Base-by-base conservation (phyloP, 1,139 yeast species). In the Suhomyces bolitotheri region DNA sequence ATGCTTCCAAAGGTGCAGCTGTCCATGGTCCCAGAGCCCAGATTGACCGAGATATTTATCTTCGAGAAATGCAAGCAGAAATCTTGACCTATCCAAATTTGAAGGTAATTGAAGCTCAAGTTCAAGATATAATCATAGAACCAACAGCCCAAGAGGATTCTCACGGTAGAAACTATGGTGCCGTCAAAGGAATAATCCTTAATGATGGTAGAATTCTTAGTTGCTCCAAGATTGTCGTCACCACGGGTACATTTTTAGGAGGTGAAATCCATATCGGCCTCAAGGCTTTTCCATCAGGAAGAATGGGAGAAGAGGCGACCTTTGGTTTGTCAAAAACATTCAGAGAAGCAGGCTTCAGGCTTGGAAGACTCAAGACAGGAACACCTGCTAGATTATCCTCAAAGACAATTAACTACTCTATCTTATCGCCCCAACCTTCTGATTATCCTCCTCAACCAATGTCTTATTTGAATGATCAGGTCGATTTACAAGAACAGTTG, bases 1-100 rank as follows among this genome's bases (percentile, higher is more conserved):
- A 94, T 58, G 74, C 83, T 30, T 84, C 96, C 3, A 77, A 88
- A 47, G 99, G 99, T 1, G 88, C 97, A 0, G 98, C 98, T 0
- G 98, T 90, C 1, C 95, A 97, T 86, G 98, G 98, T 0, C 97
- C 97, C 5, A 64, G 99, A 40, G 97, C 97, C 1, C 98, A 94
- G 58, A 92, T 94, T 21, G 98, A 94, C 58, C 68, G 99, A 44
- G 67, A 77, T 32, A 73, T 90, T 3, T 94, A 92, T 56, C 66
- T 84, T 50, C 54, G 59, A 9, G 94, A 86, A 51, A 92, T 92
- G 97, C 95, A 87, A 54, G 49, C 58, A 3, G 82, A 71, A 42
- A 70, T 94, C 14, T 58, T 64, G 31, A 56, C 64, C 38, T 90
- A 89, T 60, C 64, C 72, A 5, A 77, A 82, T 42, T 66, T 90